Percentiles rank a stretch among this genome's conserved stretches.
Evolutionary conservation across 495 filamentous ascomycete genomes (phyloP).

Genomic region (Aspergillus hancockii): DNA sequence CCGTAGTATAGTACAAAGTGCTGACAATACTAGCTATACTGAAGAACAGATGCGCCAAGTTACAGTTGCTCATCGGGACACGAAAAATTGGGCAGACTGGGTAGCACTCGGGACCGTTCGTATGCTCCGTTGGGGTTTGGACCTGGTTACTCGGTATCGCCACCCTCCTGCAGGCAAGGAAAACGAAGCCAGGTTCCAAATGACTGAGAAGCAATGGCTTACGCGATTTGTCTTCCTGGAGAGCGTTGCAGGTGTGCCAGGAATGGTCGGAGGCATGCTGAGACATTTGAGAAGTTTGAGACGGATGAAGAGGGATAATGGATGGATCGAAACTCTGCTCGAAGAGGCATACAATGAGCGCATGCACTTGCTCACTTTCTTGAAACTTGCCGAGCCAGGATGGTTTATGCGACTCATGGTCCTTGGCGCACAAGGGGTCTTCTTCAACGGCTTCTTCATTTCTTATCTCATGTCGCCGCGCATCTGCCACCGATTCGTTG

Average conservation of each 20-base stretch:
- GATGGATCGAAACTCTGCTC: conserved; percentile 94
- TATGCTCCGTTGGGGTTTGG: conserved; percentile 65
- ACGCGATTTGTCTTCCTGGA: conserved; percentile 90
- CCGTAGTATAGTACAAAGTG: not conserved
- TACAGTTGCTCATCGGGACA: conserved; percentile 64
- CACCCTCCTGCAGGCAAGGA: conserved; percentile 58
- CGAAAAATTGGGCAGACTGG: conserved; percentile 67
- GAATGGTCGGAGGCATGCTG: conserved; percentile 95
- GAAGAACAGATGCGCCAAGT: conserved; percentile 64
- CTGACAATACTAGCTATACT: conserved; percentile 51
- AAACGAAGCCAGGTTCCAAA: conserved; percentile 47
- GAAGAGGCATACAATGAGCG: conserved; percentile 96
- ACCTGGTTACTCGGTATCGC: conserved; percentile 69
- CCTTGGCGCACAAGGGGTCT: conserved; percentile 80
- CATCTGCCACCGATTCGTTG: conserved; percentile 93
- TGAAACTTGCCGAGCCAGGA: conserved; percentile 87
- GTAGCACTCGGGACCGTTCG: conserved; percentile 63
- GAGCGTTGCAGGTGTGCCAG: conserved; percentile 90
- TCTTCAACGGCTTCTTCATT: conserved; percentile 92
- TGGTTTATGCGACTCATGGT: conserved; percentile 88
- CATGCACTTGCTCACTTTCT: conserved; percentile 94
- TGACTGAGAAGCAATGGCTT: conserved; percentile 78
- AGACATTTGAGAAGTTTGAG: conserved; percentile 82
- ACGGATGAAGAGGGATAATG: conserved; percentile 87
- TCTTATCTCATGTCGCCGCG: conserved; percentile 86